Conservation (phyloP, 2,329 filamentous ascomycete species). For the Venturia asperata region DNA sequence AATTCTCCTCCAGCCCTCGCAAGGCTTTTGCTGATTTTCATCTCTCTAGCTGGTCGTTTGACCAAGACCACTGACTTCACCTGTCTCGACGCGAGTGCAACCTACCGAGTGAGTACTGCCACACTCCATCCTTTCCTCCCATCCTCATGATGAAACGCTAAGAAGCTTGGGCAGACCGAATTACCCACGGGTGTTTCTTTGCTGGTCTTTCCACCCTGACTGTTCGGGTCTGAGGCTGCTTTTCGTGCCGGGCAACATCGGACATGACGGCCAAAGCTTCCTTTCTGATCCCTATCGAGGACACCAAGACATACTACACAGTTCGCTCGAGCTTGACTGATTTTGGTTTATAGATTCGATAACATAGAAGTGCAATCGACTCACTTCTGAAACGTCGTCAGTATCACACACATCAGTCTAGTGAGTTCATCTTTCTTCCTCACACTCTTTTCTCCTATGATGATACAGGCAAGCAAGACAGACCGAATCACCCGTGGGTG, state of each 20-base stretch:
- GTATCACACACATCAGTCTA: background rate
- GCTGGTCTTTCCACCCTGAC: background rate
- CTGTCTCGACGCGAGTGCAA: too few species aligned
- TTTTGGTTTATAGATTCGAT: background rate
- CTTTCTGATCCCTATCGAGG: background rate
- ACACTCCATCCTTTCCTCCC: too few species aligned
- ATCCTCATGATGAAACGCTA: background rate
- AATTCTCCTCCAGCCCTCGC: too few species aligned
- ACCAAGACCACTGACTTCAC: too few species aligned
- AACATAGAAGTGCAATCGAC: background rate
- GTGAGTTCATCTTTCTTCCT: background rate
- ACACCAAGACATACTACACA: background rate
- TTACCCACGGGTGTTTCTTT: background rate
- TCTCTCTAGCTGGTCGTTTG: too few species aligned
- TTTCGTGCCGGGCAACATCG: background rate
- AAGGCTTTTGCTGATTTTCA: too few species aligned
- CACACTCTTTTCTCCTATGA: background rate
- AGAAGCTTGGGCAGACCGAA: background rate
- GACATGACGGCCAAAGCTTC: constrained; percentile 1
- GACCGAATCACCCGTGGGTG: constrained; percentile 7
- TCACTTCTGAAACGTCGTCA: background rate
- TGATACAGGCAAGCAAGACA: constrained; percentile 9
- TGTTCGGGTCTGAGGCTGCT: background rate
- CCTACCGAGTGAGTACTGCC: too few species aligned
- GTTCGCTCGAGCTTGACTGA: background rate